phyloP scores from a whole-genome alignment of 139 green algal species.

The Haematococcus sp. region DNA sequence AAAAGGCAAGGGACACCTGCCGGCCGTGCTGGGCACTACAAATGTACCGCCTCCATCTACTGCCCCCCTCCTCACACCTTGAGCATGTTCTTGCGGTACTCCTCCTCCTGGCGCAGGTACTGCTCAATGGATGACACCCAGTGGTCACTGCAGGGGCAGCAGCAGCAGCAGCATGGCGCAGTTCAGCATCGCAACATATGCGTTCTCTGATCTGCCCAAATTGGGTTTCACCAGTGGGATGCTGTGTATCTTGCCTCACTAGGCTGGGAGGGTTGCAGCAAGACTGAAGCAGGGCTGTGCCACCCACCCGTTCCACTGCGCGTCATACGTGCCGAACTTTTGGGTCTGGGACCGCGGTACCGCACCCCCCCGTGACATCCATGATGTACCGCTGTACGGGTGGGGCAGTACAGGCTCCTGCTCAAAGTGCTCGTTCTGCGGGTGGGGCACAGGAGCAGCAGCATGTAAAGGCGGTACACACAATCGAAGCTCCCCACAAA shows the following conservation, averaged over 20 bases:
- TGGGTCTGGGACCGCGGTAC: not conserved
- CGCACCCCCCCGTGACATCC: too few species aligned
- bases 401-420: conserved; percentile 9
- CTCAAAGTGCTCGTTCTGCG: not conserved
- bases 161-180: not conserved
- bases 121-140: conserved; percentile 16
- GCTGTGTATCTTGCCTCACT: too few species aligned
- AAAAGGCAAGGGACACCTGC: too few species aligned
- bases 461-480: too few species aligned
- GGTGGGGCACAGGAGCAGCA: not conserved
- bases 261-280: too few species aligned
- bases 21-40: too few species aligned
- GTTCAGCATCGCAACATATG: too few species aligned
- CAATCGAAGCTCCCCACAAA: too few species aligned
- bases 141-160: conserved; percentile 7
- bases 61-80: not conserved
- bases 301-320: conserved; percentile 8
- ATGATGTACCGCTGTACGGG: not conserved
- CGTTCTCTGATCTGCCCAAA: too few species aligned
- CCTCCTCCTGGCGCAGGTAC: conserved; percentile 32
- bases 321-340: conserved; percentile 21
- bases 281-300: too few species aligned
- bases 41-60: too few species aligned
- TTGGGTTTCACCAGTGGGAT: too few species aligned
- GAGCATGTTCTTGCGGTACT: conserved; percentile 17